phyloP scores from a whole-genome alignment of 1,284 basidiomycete species.

The Coniferiporia sulphurascens region DNA sequence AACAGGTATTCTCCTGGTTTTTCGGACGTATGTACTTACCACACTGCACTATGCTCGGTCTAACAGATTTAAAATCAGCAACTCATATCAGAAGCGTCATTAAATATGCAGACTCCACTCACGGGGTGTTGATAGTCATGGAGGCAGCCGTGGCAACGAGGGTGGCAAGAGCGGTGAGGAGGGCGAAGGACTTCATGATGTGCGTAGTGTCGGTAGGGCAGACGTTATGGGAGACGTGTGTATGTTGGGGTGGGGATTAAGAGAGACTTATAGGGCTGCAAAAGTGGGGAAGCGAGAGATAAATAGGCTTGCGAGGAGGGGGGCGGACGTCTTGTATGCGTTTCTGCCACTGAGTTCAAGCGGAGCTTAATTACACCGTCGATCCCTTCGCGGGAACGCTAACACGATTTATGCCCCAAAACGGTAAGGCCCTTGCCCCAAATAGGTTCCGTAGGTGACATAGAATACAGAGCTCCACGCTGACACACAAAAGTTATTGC shows the following conservation, averaged over 20 bases:
- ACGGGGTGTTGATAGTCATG: constrained; percentile 69
- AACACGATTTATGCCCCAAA: neutral
- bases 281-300: neutral
- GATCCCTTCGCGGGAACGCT: neutral
- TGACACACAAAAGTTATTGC: too few relatives aligned
- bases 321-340: too few relatives aligned
- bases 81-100: neutral
- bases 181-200: constrained; percentile 48
- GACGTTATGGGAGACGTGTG: neutral
- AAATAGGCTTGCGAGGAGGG: too few relatives aligned
- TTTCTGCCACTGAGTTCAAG: neutral
- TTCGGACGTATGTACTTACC: too few relatives aligned
- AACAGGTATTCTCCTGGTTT: too few relatives aligned
- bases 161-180: constrained; percentile 41
- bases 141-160: constrained; percentile 39
- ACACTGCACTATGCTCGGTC: constrained; percentile 44
- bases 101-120: too few relatives aligned
- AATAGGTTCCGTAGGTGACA: too few relatives aligned
- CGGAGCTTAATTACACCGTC: neutral
- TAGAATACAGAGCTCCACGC: too few relatives aligned
- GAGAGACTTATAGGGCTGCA: too few relatives aligned
- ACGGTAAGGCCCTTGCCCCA: too few relatives aligned
- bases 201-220: neutral
- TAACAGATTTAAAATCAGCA: constrained; percentile 17
- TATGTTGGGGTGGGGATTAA: too few relatives aligned